Conservation (phyloP, 306 rosid species). For the Elaeagnus macrophylla region DNA sequence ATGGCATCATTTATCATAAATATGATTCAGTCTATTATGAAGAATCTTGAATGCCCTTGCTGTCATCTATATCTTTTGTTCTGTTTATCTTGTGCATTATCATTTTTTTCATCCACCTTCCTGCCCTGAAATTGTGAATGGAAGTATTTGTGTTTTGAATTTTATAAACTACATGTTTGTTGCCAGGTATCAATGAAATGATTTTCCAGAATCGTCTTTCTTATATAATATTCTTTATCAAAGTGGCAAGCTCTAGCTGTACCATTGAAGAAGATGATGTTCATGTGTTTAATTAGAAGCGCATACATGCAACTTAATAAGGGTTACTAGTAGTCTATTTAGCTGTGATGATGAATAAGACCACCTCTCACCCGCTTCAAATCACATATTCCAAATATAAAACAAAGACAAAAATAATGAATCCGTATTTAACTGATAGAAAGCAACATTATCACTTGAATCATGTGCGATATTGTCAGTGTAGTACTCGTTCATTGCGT, state of each 20-base stretch:
- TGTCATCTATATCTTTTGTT: slow-evolving; percentile 8
- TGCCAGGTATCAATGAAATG: slow-evolving; percentile 23
- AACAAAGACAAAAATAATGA: too few species aligned
- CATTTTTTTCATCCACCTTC: slow-evolving; percentile 19
- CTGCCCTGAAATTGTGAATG: slow-evolving; percentile 27
- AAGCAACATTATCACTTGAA: slow-evolving; percentile 20
- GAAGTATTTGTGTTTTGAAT: slow-evolving; percentile 19
- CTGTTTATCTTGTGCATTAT: slow-evolving; percentile 34
- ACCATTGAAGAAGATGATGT: too few species aligned
- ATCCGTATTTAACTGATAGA: slow-evolving; percentile 23
- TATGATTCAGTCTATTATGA: slow-evolving; percentile 16
- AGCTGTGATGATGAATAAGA: too few species aligned
- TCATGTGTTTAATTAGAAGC: too few species aligned
- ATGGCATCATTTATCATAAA: slow-evolving; percentile 13
- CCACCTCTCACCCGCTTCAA: too few species aligned
- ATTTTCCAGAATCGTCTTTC: slow-evolving; percentile 4
- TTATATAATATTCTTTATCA: not conserved
- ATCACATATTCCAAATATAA: too few species aligned
- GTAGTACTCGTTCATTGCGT: slow-evolving; percentile 16
- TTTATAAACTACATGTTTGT: slow-evolving; percentile 7
- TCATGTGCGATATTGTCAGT: slow-evolving; percentile 21
- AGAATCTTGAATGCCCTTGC: slow-evolving; percentile 26
- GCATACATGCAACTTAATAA: too few species aligned
- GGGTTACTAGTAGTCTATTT: too few species aligned
- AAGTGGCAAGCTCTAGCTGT: too few species aligned